A percentile compares a stretch with the other conserved stretches of the same genome.
These are phyloP conservation scores for Fusarium pseudograminearum DNA, from an alignment of 2,329 filamentous ascomycete genomes.

Conservation along the genomic window DNA sequence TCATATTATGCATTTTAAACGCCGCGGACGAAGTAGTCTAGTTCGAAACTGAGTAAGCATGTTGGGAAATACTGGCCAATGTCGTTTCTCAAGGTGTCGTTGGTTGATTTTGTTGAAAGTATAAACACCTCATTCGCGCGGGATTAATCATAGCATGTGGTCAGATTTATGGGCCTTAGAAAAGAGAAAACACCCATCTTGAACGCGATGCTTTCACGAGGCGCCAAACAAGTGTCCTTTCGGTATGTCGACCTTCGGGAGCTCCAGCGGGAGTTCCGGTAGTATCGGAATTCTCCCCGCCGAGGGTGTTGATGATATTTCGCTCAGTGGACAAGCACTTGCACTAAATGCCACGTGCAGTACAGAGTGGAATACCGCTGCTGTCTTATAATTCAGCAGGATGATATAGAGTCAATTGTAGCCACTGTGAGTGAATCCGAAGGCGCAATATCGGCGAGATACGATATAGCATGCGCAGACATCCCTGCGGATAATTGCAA, in stretches of 20 bases:
- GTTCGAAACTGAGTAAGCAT: slow-evolving; percentile 8
- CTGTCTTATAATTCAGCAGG: neutral
- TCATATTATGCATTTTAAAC: neutral
- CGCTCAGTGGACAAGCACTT: neutral
- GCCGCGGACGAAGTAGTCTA: slow-evolving; percentile 23
- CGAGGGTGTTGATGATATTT: slow-evolving; percentile 10
- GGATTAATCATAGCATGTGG: slow-evolving; percentile 17
- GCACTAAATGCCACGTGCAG: slow-evolving; percentile 25
- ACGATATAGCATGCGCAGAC: slow-evolving; percentile 9
- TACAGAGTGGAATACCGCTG: neutral
- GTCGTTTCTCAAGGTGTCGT: neutral
- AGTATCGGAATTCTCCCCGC: slow-evolving; percentile 37
- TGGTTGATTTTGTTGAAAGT: slow-evolving; percentile 10
- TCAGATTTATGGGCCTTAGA: slow-evolving; percentile 31
- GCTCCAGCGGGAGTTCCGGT: slow-evolving; percentile 12
- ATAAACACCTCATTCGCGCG: slow-evolving; percentile 31
- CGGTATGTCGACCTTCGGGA: slow-evolving; percentile 1
- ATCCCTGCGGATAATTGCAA: slow-evolving; percentile 21
- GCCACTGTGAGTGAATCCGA: slow-evolving; percentile 2
- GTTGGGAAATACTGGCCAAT: slow-evolving; percentile 21
- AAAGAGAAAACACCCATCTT: neutral
- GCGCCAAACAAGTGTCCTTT: neutral
- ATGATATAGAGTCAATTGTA: slow-evolving; percentile 8
- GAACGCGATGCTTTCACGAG: neutral
- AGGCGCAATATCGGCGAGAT: slow-evolving; percentile 23